Conservation (phyloP, 495 filamentous ascomycete genomes). For the Penicillium daleae region DNA sequence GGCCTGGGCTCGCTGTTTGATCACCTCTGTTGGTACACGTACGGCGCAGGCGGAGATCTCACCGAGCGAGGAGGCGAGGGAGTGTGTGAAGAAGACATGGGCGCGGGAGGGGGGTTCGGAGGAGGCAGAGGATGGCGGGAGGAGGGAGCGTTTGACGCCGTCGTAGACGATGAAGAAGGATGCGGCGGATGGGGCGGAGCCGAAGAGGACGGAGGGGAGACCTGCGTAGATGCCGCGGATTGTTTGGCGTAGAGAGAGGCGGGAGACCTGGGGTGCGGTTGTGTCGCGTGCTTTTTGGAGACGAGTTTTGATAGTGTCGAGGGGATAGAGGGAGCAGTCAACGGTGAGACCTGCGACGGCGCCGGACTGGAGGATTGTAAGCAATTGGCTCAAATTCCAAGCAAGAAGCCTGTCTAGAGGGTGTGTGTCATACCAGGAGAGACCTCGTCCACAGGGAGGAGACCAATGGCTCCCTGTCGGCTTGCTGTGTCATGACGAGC, state of each 20-base stretch:
- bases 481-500: constrained; percentile 37
- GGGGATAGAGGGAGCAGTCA: constrained; percentile 87
- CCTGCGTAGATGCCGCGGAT: constrained; percentile 77
- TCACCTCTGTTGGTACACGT: constrained; percentile 91
- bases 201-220: constrained; percentile 67
- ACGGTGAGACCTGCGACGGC: constrained; percentile 85
- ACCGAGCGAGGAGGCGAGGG: constrained; percentile 83
- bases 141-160: constrained; percentile 64
- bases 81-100: constrained; percentile 64
- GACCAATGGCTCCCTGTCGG: constrained; percentile 42
- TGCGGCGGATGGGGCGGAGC: constrained; percentile 92
- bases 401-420: not conserved
- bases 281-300: constrained; percentile 84
- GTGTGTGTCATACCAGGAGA: constrained; percentile 39
- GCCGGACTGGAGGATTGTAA: constrained; percentile 57
- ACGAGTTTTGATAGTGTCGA: constrained; percentile 91
- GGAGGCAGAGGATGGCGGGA: constrained; percentile 33
- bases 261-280: constrained; percentile 58
- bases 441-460: constrained; percentile 52
- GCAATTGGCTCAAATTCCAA: constrained; percentile 1
- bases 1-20: constrained; percentile 96
- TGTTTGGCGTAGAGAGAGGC: constrained; percentile 47
- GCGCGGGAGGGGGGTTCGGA: constrained; percentile 35
- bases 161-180: constrained; percentile 99
- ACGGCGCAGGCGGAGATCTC: constrained; percentile 93